Evolutionary conservation across 2,329 filamentous ascomycete genomes (phyloP), one percentile per base, ranked within the genome.

Genomic region (Capronia americana): DNA sequence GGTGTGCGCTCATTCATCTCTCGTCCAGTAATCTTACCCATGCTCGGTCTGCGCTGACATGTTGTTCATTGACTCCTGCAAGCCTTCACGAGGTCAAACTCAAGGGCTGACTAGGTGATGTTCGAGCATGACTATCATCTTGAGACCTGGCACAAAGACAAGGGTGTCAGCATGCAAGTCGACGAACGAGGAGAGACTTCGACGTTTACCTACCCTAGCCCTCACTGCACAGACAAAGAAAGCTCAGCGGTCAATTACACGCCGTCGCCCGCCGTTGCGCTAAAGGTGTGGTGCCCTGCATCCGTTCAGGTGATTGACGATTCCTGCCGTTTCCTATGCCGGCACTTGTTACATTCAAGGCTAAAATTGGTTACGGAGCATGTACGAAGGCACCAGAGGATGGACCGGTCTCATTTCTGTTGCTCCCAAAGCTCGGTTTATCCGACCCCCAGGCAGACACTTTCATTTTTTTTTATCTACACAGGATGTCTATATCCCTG

Each of bases 261-360:
- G 14, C 48, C 48, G 11, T 23, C 4, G 48, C 23, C 48, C 6
- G 48, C 48, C 48, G 48, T 53, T 53, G 6, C 48, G 48, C 48
- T 53, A 53, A 10, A 28, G 20, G 44, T n/a, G n/a, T 23, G 46
- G 34, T 32, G 41, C 48, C 44, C 57, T 60, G 58, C 58, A 61
- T 55, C 53, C 30, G 30, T 53, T 61, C 58, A 61, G 48, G 58
- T 61, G 58, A 61, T 53, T 26, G 58, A 38, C 58, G 23, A 54
- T 38, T 38, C 46, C 50, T 61, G 58, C 32, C 51, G 44, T 20
- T 23, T 41, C 34, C 24, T 14, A 51, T 61, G 58, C 48, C 58
- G 58, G 58, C 48, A 61, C 58, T 61, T 41, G 28, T 14, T 53
- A 51, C n/a, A 12, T 10, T 20, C 44, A n/a, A 20, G 23, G 28